Percentiles rank a stretch among this genome's conserved stretches.
These are phyloP conservation scores for Phytophthora nicotianae DNA, from an alignment of 352 stramenopile species.

Conservation along the genomic window DNA sequence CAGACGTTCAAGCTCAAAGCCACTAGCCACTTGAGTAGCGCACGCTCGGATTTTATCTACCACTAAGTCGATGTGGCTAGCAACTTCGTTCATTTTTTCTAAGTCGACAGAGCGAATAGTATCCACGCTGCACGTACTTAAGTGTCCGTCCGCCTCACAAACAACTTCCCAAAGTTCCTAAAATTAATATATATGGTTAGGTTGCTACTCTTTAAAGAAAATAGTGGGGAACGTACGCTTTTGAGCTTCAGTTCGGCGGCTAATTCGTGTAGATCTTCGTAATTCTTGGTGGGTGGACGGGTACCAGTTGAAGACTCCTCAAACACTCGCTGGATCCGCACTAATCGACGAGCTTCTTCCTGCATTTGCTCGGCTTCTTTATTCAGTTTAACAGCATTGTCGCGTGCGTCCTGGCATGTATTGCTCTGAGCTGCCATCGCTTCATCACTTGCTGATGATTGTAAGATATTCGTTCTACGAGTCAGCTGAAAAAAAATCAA, in stretches of 20 bases:
- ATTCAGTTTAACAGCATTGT: constrained; percentile 31
- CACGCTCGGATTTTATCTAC: constrained; percentile 29
- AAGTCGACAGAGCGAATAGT: constrained; percentile 55
- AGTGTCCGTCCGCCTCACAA: constrained; percentile 50
- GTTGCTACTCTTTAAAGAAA: not conserved
- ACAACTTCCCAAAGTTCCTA: constrained; percentile 67
- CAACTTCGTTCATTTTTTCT: constrained; percentile 35
- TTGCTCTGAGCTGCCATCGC: constrained; percentile 38
- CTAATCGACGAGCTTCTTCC: constrained; percentile 32
- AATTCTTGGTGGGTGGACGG: constrained; percentile 38
- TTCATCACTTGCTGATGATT: constrained; percentile 38
- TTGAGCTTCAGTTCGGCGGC: constrained; percentile 55
- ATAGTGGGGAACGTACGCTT: constrained; percentile 32
- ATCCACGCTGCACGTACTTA: constrained; percentile 38
- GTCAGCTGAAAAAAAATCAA: constrained; percentile 14
- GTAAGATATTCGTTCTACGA: constrained; percentile 28
- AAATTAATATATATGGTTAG: not conserved
- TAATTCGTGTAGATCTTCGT: constrained; percentile 41
- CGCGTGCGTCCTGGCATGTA: constrained; percentile 37
- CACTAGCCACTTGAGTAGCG: constrained; percentile 2
- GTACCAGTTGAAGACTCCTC: constrained; percentile 39
- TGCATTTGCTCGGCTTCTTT: constrained; percentile 35
- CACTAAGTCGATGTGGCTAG: constrained; percentile 25
- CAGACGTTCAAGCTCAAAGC: constrained; percentile 44
- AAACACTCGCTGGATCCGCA: constrained; percentile 49